These are phyloP conservation scores for Cornus florida DNA, from an alignment of 148 eudicot species.

Conservation along the genomic window DNA sequence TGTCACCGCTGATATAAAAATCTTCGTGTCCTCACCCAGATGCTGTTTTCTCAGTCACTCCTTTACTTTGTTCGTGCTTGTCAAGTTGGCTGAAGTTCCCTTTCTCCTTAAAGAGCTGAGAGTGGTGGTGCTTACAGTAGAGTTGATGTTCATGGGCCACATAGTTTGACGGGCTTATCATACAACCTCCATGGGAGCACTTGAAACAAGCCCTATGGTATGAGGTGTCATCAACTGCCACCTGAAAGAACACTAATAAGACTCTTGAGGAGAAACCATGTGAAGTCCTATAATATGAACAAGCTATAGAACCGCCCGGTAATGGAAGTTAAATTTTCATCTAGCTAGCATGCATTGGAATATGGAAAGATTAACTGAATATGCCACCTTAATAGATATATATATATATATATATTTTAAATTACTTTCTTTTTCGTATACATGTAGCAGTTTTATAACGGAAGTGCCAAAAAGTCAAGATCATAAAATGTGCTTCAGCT, in stretches of 20 bases:
- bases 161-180: slow-evolving; percentile 80
- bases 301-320: background rate
- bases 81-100: slow-evolving; percentile 82
- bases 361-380: background rate
- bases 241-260: slow-evolving; percentile 35
- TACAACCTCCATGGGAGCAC: slow-evolving; percentile 81
- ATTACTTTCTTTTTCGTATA: no score
- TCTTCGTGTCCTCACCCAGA: slow-evolving; percentile 9
- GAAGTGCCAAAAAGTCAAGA: no score
- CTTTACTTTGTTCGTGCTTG: slow-evolving; percentile 28
- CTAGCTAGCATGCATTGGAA: background rate
- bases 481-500: no score
- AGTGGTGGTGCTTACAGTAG: slow-evolving; percentile 86
- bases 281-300: background rate
- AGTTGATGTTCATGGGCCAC: slow-evolving; percentile 77
- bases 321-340: no score
- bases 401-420: no score
- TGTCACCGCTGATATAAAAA: background rate
- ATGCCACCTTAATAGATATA: background rate
- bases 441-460: no score
- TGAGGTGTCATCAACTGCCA: slow-evolving; percentile 69
- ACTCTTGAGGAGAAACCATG: background rate
- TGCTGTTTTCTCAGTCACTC: slow-evolving; percentile 19
- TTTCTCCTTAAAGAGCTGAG: slow-evolving; percentile 82
- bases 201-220: slow-evolving; percentile 84